phyloP scores from a whole-genome alignment of 306 rosid species.

The Gynostemma pentaphyllum region DNA sequence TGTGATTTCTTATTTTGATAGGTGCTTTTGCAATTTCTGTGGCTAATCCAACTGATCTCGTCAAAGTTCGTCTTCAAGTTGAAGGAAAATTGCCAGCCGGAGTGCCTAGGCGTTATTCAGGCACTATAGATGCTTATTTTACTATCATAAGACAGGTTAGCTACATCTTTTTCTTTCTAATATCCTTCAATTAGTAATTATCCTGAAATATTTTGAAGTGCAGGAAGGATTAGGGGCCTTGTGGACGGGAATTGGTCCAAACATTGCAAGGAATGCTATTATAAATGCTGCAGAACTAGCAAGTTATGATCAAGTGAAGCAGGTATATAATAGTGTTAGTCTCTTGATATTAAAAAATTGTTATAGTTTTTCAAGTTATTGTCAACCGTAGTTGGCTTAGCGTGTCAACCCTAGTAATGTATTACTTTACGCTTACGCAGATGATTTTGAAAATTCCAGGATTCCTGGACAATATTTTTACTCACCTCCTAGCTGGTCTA shows the following conservation, averaged over 20 bases:
- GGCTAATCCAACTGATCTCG: constrained; percentile 96
- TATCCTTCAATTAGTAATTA: background rate
- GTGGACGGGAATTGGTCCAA: constrained; percentile 98
- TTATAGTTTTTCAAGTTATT: background rate
- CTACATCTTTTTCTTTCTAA: constrained; percentile 3
- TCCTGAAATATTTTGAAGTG: background rate
- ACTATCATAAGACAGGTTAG: constrained; percentile 70
- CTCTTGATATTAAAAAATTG: background rate
- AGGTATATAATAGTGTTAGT: constrained; percentile 25
- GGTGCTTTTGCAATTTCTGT: constrained; percentile 83
- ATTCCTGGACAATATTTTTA: constrained; percentile 68
- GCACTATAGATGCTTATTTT: constrained; percentile 74
- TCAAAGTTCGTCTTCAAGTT: constrained; percentile 87
- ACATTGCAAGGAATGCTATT: constrained; percentile 76
- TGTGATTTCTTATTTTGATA: constrained; percentile 17
- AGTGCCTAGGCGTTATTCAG: constrained; percentile 81
- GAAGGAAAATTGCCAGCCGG: constrained; percentile 83
- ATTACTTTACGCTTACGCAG: constrained; percentile 90
- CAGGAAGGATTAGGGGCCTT: constrained; percentile 87
- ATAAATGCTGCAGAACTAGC: constrained; percentile 97
- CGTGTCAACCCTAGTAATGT: constrained; percentile 35
- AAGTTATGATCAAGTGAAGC: constrained; percentile 91
- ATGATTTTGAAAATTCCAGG: constrained; percentile 98
- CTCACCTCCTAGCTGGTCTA: constrained; percentile 94
- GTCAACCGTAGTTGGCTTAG: background rate